Base-by-base conservation (phyloP, 768 basidiomycete species). In the Gloeopeniophorella convolvens region DNA sequence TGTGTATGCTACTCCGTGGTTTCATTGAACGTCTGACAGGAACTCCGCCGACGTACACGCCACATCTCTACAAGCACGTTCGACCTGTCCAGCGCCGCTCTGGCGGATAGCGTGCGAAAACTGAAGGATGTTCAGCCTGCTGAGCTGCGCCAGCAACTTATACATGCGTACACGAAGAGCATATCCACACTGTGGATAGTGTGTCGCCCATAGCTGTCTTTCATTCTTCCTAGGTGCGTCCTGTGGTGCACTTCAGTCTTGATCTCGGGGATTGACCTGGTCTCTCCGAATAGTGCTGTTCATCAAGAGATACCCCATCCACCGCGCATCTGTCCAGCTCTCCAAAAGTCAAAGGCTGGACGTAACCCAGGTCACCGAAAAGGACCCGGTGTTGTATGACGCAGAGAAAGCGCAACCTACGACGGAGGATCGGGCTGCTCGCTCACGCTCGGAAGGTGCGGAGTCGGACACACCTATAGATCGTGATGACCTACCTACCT, bases 181-280 rank as follows among this genome's bases (percentile, higher is more conserved):
- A 61, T 72, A 47, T 58, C 64, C n/a, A 63, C 61, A 1, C 61
- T 73, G 23, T 72, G 68, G 70, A 59, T 68, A 16, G 64, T 72
- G 27, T 62, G 5, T 59, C 65, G n/a, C 20, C 69, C 16, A 45
- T 63, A n/a, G 62, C 34, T n/a, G 37, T 68, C 15, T 23, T 48
- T 70, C 16, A 12, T 67, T 21, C 55, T 66, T 18, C 27, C 60
- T 63, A 31, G 11, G 56, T 43, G 23, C 23, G 3, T 13, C 8
- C n/a, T 20, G 11, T 3, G 37, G n/a, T n/a, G n/a, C n/a, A n/a
- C n/a, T n/a, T n/a, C n/a, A n/a, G n/a, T n/a, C n/a, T n/a, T 20
- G 8, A 36, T 12, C 15, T 37, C 30, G 20, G 13, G 15, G 34
- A 20, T n/a, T 11, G 12, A 16, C 20, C 12, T 13, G 5, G 10